Evolutionary conservation across 805 yeast species (phyloP).

Genomic region (Zygoascus biomembranicola): DNA sequence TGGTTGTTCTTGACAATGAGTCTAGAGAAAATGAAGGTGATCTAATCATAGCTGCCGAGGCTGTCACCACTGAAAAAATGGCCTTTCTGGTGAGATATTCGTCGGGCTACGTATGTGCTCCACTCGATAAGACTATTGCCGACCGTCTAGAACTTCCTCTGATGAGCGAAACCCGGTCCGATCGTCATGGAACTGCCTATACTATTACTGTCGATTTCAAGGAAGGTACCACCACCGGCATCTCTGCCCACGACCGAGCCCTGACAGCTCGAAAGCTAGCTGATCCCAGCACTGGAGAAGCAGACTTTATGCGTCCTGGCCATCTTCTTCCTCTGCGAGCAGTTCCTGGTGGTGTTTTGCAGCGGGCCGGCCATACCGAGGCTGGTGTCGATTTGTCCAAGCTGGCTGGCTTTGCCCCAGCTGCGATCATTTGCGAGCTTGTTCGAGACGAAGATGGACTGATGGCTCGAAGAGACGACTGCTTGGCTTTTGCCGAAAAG

Average conservation of each 20-base stretch:
- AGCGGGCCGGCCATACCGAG: slow-evolving; percentile 93
- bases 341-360: slow-evolving; percentile 68
- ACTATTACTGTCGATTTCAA: slow-evolving; percentile 83
- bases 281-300: slow-evolving; percentile 43
- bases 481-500: slow-evolving; percentile 56
- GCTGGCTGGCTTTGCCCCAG: slow-evolving; percentile 72
- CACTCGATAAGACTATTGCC: slow-evolving; percentile 69
- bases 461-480: slow-evolving; percentile 91
- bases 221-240: slow-evolving; percentile 94
- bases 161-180: slow-evolving; percentile 57
- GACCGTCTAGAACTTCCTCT: slow-evolving; percentile 72
- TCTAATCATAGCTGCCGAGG: slow-evolving; percentile 84
- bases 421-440: slow-evolving; percentile 87
- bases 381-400: slow-evolving; percentile 86
- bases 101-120: slow-evolving; percentile 89
- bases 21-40: slow-evolving; percentile 97
- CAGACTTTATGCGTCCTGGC: slow-evolving; percentile 83
- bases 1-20: slow-evolving; percentile 96
- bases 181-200: slow-evolving; percentile 95
- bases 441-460: slow-evolving; percentile 89
- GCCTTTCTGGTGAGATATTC: slow-evolving; percentile 77
- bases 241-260: slow-evolving; percentile 90
- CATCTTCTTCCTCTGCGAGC: slow-evolving; percentile 92
- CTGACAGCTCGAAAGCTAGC: slow-evolving; percentile 71
- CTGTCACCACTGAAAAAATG: slow-evolving; percentile 74